A percentile compares a stretch with the other conserved stretches of the same genome.
phyloP scores from a whole-genome alignment of 108 stramenopile species.

The Phaeodactylum tricornutum region DNA sequence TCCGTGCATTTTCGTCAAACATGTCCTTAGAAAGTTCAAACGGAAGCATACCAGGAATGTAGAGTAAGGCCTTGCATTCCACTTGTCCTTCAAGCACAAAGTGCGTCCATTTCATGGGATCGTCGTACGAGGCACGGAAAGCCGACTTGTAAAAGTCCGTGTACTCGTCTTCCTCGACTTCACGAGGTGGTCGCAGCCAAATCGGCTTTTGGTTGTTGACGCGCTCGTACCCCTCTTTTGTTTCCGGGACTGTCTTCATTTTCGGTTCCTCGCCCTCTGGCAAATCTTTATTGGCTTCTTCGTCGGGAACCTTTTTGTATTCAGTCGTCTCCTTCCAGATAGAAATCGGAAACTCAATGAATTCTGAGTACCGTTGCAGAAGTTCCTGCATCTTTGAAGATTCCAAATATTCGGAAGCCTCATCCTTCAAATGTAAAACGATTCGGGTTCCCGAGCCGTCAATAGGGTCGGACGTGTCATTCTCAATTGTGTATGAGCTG shows the following conservation, averaged over 20 bases:
- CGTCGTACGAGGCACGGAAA: slow-evolving; percentile 82
- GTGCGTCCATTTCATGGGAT: slow-evolving; percentile 86
- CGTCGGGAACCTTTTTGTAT: slow-evolving; percentile 92
- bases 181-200: slow-evolving; percentile 89
- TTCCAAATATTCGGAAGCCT: slow-evolving; percentile 71
- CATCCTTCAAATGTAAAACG: slow-evolving; percentile 84
- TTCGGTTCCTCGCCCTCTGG: slow-evolving; percentile 76
- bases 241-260: slow-evolving; percentile 94
- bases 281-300: slow-evolving; percentile 85
- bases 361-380: slow-evolving; percentile 86
- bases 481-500: slow-evolving; percentile 65
- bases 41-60: slow-evolving; percentile 91
- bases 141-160: slow-evolving; percentile 93
- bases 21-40: slow-evolving; percentile 92
- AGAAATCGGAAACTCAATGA: slow-evolving; percentile 93
- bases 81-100: slow-evolving; percentile 97
- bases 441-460: slow-evolving; percentile 75
- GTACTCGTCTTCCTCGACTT: slow-evolving; percentile 90
- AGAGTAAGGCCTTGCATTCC: slow-evolving; percentile 92
- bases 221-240: slow-evolving; percentile 72
- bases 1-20: slow-evolving; percentile 91
- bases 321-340: slow-evolving; percentile 92
- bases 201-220: slow-evolving; percentile 95
- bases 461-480: slow-evolving; percentile 39
- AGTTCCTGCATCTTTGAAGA: slow-evolving; percentile 67